Evolutionary conservation across 495 filamentous ascomycete species (phyloP).

Genomic region (Podospora didyma): DNA sequence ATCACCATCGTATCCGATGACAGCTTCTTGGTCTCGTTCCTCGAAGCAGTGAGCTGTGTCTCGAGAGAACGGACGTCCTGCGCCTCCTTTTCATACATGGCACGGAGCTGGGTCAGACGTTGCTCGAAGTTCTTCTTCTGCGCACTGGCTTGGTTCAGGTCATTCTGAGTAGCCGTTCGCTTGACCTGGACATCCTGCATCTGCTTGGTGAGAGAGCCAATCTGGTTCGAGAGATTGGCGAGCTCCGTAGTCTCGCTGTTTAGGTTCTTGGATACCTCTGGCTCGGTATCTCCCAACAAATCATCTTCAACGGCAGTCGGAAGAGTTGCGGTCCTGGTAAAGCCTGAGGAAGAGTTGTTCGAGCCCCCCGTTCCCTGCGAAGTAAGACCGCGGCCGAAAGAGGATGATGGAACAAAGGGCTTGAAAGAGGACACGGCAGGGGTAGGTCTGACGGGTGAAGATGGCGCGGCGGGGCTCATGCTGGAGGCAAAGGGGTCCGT

Average conservation of each 20-base stretch:
- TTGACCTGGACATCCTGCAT: conserved; percentile 88
- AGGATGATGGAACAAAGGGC: conserved; percentile 85
- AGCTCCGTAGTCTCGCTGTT: conserved; percentile 86
- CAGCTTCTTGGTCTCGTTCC: conserved; percentile 76
- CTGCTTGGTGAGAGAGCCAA: conserved; percentile 82
- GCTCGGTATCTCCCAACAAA: conserved; percentile 89
- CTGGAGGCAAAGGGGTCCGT: conserved; percentile 56
- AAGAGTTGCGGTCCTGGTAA: conserved; percentile 31
- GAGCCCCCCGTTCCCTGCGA: conserved; percentile 76
- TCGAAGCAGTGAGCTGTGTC: conserved; percentile 69
- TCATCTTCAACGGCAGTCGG: conserved; percentile 68
- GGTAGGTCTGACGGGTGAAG: conserved; percentile 48
- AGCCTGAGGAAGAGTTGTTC: conserved; percentile 37
- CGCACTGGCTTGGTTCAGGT: conserved; percentile 68
- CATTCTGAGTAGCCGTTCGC: conserved; percentile 68
- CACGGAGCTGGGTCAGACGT: conserved; percentile 75
- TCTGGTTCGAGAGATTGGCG: conserved; percentile 95
- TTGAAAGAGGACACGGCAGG: conserved; percentile 62
- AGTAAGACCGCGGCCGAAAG: conserved; percentile 80
- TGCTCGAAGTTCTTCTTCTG: conserved; percentile 92
- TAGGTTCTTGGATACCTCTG: conserved; percentile 81
- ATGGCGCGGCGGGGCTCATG: conserved; percentile 43
- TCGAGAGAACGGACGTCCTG: conserved; percentile 80
- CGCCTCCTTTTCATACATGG: conserved; percentile 89
- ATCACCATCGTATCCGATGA: conserved; percentile 76